Conservation (phyloP, 108 stramenopile species). For the Cyclostephanos tholiformis region DNA sequence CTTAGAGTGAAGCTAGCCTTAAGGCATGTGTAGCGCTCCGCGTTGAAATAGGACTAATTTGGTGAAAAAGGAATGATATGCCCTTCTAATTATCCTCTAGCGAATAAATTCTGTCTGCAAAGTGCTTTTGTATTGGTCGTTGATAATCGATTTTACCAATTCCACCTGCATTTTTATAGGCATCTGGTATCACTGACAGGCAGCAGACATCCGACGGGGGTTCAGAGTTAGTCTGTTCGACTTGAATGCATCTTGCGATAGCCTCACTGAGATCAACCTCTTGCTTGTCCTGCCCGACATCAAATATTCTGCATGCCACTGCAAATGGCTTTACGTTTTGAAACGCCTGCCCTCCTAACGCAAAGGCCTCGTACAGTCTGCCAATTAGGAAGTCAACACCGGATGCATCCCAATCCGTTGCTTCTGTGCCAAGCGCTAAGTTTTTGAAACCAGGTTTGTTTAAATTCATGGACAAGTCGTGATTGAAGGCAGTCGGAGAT, state of each 20-base stretch:
- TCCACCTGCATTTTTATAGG: neutral
- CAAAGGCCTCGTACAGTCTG: neutral
- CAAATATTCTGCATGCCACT: neutral
- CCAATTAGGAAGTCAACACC: neutral
- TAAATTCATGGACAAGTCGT: neutral
- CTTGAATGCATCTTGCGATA: neutral
- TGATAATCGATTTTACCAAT: neutral
- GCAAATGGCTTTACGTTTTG: slow-evolving; percentile 5
- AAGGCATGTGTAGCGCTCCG: neutral
- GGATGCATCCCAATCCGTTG: slow-evolving; percentile 5
- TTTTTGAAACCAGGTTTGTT: neutral
- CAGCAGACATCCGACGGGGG: too few relatives aligned
- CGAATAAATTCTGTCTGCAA: neutral
- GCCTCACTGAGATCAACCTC: neutral
- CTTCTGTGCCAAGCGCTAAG: neutral
- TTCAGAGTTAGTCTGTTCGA: neutral
- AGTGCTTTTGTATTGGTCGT: neutral
- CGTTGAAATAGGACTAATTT: too few relatives aligned
- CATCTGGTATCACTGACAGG: neutral
- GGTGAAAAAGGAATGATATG: too few relatives aligned
- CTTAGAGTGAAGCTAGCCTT: neutral
- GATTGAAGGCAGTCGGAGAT: neutral
- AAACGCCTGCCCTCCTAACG: neutral
- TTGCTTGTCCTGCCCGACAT: neutral
- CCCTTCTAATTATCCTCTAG: too few relatives aligned